Conservation (phyloP, 2,329 filamentous ascomycete genomes). For the Neoascochyta sp. region DNA sequence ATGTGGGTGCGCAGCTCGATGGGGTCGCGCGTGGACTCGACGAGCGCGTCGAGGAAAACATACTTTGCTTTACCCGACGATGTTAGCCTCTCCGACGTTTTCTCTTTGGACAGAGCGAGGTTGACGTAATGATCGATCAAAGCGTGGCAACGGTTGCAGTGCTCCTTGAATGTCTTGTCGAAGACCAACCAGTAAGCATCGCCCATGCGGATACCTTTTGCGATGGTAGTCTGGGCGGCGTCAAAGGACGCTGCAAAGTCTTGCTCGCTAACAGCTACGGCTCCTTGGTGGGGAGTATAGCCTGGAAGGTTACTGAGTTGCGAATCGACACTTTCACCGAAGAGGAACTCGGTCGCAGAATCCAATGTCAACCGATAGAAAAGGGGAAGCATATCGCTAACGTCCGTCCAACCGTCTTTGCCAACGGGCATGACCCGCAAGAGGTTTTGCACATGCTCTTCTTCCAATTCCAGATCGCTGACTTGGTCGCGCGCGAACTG, state of each 20-base stretch:
- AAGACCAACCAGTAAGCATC: constrained; percentile 31
- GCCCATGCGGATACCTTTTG: constrained; percentile 21
- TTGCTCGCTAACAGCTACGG: constrained; percentile 13
- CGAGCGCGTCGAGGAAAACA: constrained; percentile 81
- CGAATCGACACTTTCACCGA: constrained; percentile 34
- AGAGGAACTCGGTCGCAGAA: constrained; percentile 38
- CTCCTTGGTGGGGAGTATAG: constrained; percentile 11
- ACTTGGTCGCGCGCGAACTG: constrained; percentile 34
- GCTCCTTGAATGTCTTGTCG: constrained; percentile 23
- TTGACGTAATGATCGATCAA: constrained; percentile 29
- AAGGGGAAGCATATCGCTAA: constrained; percentile 36
- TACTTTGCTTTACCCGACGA: constrained; percentile 45
- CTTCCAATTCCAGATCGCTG: constrained; percentile 30
- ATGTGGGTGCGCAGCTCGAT: constrained; percentile 77
- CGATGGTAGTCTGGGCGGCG: constrained; percentile 14
- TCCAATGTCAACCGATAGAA: constrained; percentile 42
- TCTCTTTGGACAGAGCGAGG: constrained; percentile 18
- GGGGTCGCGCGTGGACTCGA: constrained; percentile 64
- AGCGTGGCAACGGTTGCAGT: constrained; percentile 25
- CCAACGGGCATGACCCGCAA: constrained; percentile 21
- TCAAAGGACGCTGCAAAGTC: constrained; percentile 27
- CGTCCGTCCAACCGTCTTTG: constrained; percentile 22
- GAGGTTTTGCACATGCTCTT: constrained; percentile 33
- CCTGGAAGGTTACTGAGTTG: constrained; percentile 21
- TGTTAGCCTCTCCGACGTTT: constrained; percentile 8